Conservation (phyloP, 371 early-diverging fungal genomes). For the Apophysomyces elegans region DNA sequence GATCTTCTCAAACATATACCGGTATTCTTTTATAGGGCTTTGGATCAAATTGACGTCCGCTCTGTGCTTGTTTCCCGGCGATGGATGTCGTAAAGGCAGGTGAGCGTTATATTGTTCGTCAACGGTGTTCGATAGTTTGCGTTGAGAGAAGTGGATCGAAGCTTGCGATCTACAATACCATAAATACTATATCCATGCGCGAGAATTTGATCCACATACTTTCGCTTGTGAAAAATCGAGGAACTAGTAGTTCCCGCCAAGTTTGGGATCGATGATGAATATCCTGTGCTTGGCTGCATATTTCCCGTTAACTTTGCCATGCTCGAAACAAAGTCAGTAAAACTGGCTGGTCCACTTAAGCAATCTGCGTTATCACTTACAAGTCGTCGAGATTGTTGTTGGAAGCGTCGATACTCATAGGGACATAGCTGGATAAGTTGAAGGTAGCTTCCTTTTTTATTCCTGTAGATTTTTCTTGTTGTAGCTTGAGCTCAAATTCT, state of each 20-base stretch:
- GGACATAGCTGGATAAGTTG: background rate
- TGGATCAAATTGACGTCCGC: conserved; percentile 40
- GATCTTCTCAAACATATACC: conserved; percentile 90
- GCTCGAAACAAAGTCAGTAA: background rate
- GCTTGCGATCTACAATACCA: conserved; percentile 14
- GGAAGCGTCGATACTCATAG: conserved; percentile 7
- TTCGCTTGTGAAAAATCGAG: conserved; percentile 15
- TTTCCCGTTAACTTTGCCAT: conserved; percentile 13
- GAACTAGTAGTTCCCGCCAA: background rate
- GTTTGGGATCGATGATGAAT: background rate
- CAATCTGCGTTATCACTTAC: conserved; percentile 10
- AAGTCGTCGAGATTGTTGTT: conserved; percentile 15
- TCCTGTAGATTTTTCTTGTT: conserved; percentile 20
- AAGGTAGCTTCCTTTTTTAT: conserved; percentile 15
- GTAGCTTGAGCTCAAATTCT: conserved; percentile 38
- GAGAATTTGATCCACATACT: conserved; percentile 19
- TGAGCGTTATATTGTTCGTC: conserved; percentile 43
- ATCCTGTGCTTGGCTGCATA: background rate
- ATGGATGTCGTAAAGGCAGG: conserved; percentile 17
- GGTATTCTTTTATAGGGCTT: conserved; percentile 65
- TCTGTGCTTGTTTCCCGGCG: conserved; percentile 11
- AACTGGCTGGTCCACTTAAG: background rate
- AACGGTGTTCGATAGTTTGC: conserved; percentile 27
- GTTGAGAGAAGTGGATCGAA: conserved; percentile 25
- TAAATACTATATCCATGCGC: background rate